A percentile compares a stretch with the other conserved stretches of the same genome.
Conservation (phyloP, 1,284 basidiomycete species). For the Crucibulum cyathiforme region DNA sequence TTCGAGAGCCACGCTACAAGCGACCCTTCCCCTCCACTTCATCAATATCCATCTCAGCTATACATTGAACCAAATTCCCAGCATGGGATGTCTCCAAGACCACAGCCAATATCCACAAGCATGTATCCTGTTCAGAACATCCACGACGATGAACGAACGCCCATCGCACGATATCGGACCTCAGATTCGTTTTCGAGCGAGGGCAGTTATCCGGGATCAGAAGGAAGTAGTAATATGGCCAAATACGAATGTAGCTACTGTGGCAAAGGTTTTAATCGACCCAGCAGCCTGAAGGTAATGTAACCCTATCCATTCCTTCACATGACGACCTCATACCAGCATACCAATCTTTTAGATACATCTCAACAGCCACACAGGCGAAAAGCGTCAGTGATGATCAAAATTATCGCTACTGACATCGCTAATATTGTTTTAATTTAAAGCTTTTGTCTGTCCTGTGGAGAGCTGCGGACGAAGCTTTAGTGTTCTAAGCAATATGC, state of each 20-base stretch:
- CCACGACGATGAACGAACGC: conserved; percentile 36
- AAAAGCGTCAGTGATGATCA: conserved; percentile 69
- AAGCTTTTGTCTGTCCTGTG: conserved; percentile 78
- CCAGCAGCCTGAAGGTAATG: conserved; percentile 78
- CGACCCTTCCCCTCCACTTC: no score
- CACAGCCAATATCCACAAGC: conserved; percentile 28
- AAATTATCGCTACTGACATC: conserved; percentile 5
- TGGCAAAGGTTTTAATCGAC: conserved; percentile 80
- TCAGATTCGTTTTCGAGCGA: background rate
- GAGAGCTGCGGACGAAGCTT: conserved; percentile 80
- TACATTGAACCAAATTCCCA: no score
- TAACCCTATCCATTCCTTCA: conserved; percentile 3
- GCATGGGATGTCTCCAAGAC: conserved; percentile 9
- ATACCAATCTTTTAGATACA: conserved; percentile 64
- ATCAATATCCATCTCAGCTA: no score
- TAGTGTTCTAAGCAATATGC: conserved; percentile 88
- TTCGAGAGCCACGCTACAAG: no score
- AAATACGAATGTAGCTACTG: conserved; percentile 82
- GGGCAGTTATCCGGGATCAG: background rate
- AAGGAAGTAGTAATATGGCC: conserved; percentile 14
- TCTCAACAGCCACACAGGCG: conserved; percentile 83
- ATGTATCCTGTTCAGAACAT: conserved; percentile 11
- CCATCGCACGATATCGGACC: conserved; percentile 27
- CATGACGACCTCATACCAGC: conserved; percentile 9
- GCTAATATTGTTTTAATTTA: conserved; percentile 5